These are phyloP conservation scores for Pholiota molesta DNA, from an alignment of 768 basidiomycete species.

Conservation along the genomic window DNA sequence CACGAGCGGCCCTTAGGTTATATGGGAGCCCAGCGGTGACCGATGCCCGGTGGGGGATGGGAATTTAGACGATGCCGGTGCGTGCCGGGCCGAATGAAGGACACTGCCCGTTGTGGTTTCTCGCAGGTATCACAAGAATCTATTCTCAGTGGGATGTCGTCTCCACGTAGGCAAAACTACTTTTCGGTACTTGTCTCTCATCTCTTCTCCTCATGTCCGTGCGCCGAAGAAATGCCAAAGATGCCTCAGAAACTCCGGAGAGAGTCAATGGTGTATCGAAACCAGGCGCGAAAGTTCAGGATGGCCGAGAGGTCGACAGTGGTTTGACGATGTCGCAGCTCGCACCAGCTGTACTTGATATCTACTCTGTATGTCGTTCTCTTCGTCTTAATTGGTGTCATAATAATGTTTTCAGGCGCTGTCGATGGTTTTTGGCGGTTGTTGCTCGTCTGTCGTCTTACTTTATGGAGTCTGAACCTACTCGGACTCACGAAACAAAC, in stretches of 20 bases:
- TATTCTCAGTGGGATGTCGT: constrained; percentile 16
- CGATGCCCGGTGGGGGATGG: neutral
- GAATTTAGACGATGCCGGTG: neutral
- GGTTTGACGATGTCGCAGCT: constrained; percentile 15
- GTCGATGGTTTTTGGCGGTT: constrained; percentile 77
- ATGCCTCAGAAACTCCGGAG: constrained; percentile 3
- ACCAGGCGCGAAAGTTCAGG: neutral
- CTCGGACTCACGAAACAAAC: neutral
- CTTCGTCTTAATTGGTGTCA: neutral
- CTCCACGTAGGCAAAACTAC: constrained; percentile 5
- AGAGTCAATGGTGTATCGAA: constrained; percentile 3
- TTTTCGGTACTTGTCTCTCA: neutral
- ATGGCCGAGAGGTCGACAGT: neutral
- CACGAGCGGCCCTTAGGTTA: too few species aligned
- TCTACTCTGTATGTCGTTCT: constrained; percentile 31
- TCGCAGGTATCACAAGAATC: neutral
- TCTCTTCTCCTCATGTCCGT: constrained; percentile 19
- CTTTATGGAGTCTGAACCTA: neutral
- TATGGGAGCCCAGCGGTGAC: too few species aligned
- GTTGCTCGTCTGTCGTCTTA: constrained; percentile 67
- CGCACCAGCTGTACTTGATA: constrained; percentile 41
- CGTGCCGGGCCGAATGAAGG: constrained; percentile 3
- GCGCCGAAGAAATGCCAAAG: constrained; percentile 21
- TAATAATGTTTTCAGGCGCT: constrained; percentile 39
- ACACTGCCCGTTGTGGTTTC: neutral